Percentiles rank a stretch among this genome's conserved stretches.
Evolutionary conservation across 2,329 filamentous ascomycete species (phyloP).

Genomic region (Pseudogymnoascus sp.): DNA sequence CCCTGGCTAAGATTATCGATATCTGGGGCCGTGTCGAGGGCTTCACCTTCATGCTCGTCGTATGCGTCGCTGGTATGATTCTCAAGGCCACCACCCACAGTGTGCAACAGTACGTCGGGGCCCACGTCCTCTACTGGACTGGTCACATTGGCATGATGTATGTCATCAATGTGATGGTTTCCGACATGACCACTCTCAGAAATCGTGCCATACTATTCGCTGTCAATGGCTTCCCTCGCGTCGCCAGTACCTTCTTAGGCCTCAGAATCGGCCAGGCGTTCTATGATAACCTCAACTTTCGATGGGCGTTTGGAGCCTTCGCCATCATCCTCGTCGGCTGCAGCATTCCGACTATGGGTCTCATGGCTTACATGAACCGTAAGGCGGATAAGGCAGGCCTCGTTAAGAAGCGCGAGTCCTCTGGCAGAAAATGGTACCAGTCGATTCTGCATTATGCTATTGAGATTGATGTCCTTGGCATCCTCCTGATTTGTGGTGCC

Average conservation of each 20-base stretch:
- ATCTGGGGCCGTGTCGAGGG: conserved; percentile 41
- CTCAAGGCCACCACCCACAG: conserved; percentile 55
- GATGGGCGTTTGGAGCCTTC: conserved; percentile 11
- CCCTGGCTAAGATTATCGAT: conserved; percentile 40
- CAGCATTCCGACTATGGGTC: not conserved
- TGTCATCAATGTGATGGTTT: conserved; percentile 35
- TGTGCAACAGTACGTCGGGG: conserved; percentile 48
- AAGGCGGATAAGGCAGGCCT: not conserved
- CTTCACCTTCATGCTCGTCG: conserved; percentile 31
- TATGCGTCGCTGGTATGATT: conserved; percentile 41
- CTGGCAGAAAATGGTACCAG: not conserved
- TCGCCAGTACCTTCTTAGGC: conserved; percentile 38
- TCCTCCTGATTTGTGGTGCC: not conserved
- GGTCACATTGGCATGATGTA: conserved; percentile 34
- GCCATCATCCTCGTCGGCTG: not conserved
- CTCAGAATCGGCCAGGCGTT: conserved; percentile 16
- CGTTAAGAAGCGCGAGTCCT: not conserved
- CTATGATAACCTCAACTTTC: conserved; percentile 10
- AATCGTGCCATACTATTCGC: conserved; percentile 38
- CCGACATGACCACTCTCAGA: conserved; percentile 37
- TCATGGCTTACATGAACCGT: not conserved
- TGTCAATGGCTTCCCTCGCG: conserved; percentile 35
- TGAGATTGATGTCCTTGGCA: not conserved
- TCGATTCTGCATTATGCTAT: not conserved
- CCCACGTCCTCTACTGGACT: conserved; percentile 49